A percentile compares a stretch with the other conserved stretches of the same genome.
phyloP scores from a whole-genome alignment of 2,329 filamentous ascomycete genomes.

The Diaporthe citrichinensis region DNA sequence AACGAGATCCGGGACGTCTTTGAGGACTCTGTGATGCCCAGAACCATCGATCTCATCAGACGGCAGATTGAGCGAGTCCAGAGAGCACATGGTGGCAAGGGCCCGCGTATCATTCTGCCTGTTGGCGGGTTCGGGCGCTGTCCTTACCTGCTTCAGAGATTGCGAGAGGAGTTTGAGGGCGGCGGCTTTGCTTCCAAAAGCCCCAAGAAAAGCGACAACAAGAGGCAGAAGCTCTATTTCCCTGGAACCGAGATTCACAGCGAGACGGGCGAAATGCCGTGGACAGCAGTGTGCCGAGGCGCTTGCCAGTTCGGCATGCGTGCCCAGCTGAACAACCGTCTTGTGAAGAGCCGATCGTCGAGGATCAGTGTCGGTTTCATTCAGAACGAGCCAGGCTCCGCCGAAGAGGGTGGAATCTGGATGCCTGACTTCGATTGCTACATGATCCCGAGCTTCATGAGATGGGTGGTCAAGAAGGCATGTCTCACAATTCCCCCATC shows the following conservation, averaged over 20 bases:
- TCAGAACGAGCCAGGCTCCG: background rate
- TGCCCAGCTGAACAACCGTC: background rate
- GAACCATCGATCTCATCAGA: background rate
- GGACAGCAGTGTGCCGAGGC: background rate
- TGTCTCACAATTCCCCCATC: too few species aligned
- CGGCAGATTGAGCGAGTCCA: background rate
- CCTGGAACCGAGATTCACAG: background rate
- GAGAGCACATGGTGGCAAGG: background rate
- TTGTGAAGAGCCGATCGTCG: background rate
- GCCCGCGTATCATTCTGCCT: background rate
- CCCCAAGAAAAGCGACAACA: background rate
- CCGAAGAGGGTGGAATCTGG: background rate
- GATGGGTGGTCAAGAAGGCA: background rate
- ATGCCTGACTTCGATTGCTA: background rate
- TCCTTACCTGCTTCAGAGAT: background rate
- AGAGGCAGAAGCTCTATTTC: background rate
- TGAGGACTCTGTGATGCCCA: background rate
- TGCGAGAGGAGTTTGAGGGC: background rate
- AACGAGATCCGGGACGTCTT: background rate
- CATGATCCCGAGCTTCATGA: background rate
- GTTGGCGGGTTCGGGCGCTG: background rate
- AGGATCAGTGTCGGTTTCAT: background rate
- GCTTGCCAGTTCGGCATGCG: background rate
- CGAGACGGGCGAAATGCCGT: background rate
- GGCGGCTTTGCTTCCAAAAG: fast-evolving